These are phyloP conservation scores for Cryphonectria carpinicola DNA, from an alignment of 2,329 filamentous ascomycete genomes.

Conservation along the genomic window DNA sequence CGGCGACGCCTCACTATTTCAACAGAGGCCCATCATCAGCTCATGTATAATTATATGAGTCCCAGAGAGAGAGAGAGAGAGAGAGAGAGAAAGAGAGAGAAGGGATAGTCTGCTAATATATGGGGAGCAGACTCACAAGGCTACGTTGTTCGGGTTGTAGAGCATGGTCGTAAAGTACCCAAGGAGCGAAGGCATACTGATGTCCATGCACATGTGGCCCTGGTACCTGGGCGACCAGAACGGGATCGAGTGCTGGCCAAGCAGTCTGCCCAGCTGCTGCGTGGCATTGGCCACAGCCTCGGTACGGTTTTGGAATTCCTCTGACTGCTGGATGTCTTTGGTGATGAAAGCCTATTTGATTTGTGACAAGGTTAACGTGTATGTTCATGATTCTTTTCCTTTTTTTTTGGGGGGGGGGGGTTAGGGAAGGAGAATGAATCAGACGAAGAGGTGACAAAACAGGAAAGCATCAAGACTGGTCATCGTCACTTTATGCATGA, in stretches of 20 bases:
- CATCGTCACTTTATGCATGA: neutral
- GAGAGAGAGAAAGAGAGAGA: too few relatives aligned
- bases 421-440: too few relatives aligned
- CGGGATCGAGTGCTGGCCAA: conserved; percentile 49
- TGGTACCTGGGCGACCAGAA: conserved; percentile 53
- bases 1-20: conserved; percentile 49
- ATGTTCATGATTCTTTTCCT: conserved; percentile 1
- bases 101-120: neutral
- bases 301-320: conserved; percentile 38
- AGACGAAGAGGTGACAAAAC: too few relatives aligned
- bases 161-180: conserved; percentile 55
- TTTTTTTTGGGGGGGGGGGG: too few relatives aligned
- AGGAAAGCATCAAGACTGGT: too few relatives aligned
- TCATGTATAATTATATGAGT: neutral
- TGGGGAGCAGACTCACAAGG: conserved; percentile 4
- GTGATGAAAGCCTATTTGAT: conserved; percentile 40
- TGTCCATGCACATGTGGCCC: conserved; percentile 50
- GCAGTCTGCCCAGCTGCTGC: conserved; percentile 40
- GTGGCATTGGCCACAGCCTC: conserved; percentile 38
- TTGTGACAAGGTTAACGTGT: conserved; percentile 26
- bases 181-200: conserved; percentile 47
- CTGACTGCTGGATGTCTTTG: conserved; percentile 39
- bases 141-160: conserved; percentile 52
- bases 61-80: too few relatives aligned
- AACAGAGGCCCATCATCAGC: conserved; percentile 37